Evolutionary conservation across 2,329 filamentous ascomycete genomes (phyloP).

Genomic region (Dothiorella sarmentorum): DNA sequence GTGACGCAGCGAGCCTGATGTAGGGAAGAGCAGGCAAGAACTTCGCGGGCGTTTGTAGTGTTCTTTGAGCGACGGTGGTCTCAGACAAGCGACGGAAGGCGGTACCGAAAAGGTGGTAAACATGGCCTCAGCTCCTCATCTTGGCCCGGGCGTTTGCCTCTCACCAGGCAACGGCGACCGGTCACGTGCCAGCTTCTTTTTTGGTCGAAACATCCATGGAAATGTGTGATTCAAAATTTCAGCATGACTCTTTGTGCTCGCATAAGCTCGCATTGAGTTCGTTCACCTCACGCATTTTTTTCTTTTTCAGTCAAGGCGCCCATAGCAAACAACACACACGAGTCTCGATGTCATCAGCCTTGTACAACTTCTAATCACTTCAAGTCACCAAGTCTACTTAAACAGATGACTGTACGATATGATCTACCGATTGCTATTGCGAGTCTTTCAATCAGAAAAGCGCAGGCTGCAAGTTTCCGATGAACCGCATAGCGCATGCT

Average conservation of each 20-base stretch:
- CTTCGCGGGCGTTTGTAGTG: background rate
- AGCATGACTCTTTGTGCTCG: background rate
- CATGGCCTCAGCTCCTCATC: slow-evolving; percentile 14
- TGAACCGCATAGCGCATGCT: background rate
- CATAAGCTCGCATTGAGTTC: background rate
- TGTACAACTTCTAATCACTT: background rate
- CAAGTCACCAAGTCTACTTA: background rate
- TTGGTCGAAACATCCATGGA: too few species aligned
- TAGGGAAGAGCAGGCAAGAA: background rate
- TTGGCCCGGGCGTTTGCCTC: slow-evolving; percentile 6
- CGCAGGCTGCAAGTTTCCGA: background rate
- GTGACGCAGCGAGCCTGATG: background rate
- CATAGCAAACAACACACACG: slow-evolving; percentile 1
- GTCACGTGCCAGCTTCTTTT: background rate
- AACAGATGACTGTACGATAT: background rate
- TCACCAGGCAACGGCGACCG: slow-evolving; percentile 1
- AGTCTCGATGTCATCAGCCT: background rate
- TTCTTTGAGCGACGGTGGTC: slow-evolving; percentile 1
- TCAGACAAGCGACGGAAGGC: background rate
- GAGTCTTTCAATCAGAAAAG: background rate
- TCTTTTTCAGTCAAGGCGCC: background rate
- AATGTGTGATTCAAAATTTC: too few species aligned
- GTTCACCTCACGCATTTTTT: background rate
- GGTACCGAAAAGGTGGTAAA: slow-evolving; percentile 1
- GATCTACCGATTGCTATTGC: background rate